Evolutionary conservation across 129 eudicot species (phyloP).

Genomic region (Silybum marianum): DNA sequence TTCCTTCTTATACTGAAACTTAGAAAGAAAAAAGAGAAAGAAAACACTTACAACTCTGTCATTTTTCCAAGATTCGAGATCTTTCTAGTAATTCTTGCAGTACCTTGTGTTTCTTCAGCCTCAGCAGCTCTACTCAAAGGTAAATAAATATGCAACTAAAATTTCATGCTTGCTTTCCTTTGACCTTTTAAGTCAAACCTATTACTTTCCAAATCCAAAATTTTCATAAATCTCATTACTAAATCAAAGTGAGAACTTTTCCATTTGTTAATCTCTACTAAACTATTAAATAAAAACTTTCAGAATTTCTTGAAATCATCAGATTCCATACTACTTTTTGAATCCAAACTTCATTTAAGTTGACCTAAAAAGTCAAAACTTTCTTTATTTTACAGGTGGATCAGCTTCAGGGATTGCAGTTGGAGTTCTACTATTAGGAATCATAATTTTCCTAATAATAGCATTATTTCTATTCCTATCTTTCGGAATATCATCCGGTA

Average conservation of each 20-base stretch:
- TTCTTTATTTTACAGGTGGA: slow-evolving; percentile 50
- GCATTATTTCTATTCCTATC: slow-evolving; percentile 71
- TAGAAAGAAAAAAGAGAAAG: slow-evolving; percentile 51
- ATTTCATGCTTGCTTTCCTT: background rate
- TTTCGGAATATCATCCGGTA: slow-evolving; percentile 73
- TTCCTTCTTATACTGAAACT: slow-evolving; percentile 57
- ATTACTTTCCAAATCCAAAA: background rate
- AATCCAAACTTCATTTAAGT: background rate
- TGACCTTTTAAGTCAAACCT: slow-evolving; percentile 27
- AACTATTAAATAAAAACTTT: background rate
- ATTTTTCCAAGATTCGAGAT: slow-evolving; percentile 83
- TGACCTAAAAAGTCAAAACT: slow-evolving; percentile 22
- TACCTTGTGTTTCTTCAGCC: slow-evolving; percentile 90
- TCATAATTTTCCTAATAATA: slow-evolving; percentile 50
- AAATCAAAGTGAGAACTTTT: background rate
- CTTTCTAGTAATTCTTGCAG: slow-evolving; percentile 73
- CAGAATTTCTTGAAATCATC: background rate
- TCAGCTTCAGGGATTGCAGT: slow-evolving; percentile 55
- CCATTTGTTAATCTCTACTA: background rate
- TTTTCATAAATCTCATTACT: background rate
- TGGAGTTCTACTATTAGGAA: slow-evolving; percentile 58
- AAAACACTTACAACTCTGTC: slow-evolving; percentile 56
- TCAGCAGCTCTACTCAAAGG: slow-evolving; percentile 75
- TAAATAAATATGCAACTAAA: slow-evolving; percentile 16
- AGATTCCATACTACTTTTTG: background rate